phyloP scores from a whole-genome alignment of 176 grass and related monocot species.

The Hordeum vulgare region MorexV3_pseudomolecules_assembly NC_058521.1:119093876-119094375 shows the following conservation, averaged over 20 bases:
- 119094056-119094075: not conserved
- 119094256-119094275: not conserved
- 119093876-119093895: slow-evolving; percentile 35
- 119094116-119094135: not conserved
- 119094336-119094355: slow-evolving; percentile 7
- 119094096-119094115: not conserved
- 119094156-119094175: too few species aligned
- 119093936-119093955: slow-evolving; percentile 51
- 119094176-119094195: slow-evolving; percentile 1
- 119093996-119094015: slow-evolving; percentile 62
- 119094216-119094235: not conserved
- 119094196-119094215: not conserved
- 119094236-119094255: not conserved
- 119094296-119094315: slow-evolving; percentile 79
- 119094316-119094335: slow-evolving; percentile 19
- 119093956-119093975: slow-evolving; percentile 53
- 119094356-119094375: slow-evolving; percentile 8
- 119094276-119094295: slow-evolving; percentile 86
- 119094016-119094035: slow-evolving; percentile 76
- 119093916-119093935: not conserved
- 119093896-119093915: not conserved
- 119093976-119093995: slow-evolving; percentile 75
- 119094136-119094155: not conserved
- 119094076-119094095: not conserved
- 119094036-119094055: slow-evolving; percentile 11